A percentile compares a stretch with the other conserved stretches of the same genome.
Conservation (phyloP, 192 early-diverging fungal species). For the Backusella sp. region DNA sequence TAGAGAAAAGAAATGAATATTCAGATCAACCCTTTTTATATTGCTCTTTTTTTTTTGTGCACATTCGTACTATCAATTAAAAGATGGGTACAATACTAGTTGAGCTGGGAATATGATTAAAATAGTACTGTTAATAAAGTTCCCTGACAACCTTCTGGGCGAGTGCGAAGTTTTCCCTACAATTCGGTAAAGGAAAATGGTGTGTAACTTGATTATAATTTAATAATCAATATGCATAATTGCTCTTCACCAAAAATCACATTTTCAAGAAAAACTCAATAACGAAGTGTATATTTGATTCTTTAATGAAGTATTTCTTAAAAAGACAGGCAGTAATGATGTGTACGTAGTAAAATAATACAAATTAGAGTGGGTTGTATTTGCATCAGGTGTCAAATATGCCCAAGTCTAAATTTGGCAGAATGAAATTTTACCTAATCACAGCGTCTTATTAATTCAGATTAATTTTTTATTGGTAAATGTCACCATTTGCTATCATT, state of each 20-base stretch:
- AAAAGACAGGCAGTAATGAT: not conserved
- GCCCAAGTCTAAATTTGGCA: not conserved
- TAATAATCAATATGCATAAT: slow-evolving; percentile 2
- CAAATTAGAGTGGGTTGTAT: not conserved
- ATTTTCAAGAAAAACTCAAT: not conserved
- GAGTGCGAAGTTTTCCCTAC: not conserved
- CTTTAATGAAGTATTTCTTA: slow-evolving; percentile 7
- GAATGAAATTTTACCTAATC: not conserved
- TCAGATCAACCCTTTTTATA: not conserved
- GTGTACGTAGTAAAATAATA: not conserved
- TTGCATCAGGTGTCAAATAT: slow-evolving; percentile 1
- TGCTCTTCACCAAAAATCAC: slow-evolving; percentile 6
- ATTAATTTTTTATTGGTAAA: not conserved
- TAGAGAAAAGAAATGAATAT: not conserved
- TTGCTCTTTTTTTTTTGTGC: not conserved
- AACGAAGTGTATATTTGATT: not conserved
- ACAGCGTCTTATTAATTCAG: not conserved
- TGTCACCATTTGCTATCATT: not conserved
- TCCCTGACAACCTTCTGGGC: not conserved
- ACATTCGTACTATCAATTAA: not conserved
- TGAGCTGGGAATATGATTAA: not conserved
- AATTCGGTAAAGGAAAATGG: not conserved
- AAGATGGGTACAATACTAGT: not conserved
- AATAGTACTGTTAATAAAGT: not conserved
- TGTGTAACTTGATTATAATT: not conserved